Base-by-base conservation (phyloP, 2,329 filamentous ascomycete species). In the Fusarium sp. region DNA sequence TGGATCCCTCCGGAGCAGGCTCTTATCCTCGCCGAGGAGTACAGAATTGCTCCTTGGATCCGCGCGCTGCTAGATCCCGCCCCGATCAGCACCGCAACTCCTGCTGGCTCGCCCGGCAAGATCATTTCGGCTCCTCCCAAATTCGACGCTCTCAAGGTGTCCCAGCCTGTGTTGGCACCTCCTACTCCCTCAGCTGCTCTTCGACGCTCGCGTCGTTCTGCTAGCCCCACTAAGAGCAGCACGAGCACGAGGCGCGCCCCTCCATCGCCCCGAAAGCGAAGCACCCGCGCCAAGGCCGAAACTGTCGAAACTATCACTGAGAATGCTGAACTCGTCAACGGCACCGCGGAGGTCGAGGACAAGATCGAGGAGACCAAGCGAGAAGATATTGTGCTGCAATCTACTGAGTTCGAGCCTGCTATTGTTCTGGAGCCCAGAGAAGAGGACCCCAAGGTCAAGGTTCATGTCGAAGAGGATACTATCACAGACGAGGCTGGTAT, bases 1-100 rank as follows among this genome's bases (percentile, higher is more conserved):
- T 99, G 96, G 96, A 94, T 98, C 53, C 89, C 93, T 48, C 94
- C 95, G 8, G 86, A 91, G 71, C 82, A 89, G 88, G 96, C 96
- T 37, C 87, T 99, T 46, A 83, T 88, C 61, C 87, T 99, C 14
- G 93, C 95, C 54, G 89, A 92, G 47, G 94, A 98, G 80, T 99
- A 98, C 79, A 86, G 88, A 59, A 94, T 98, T 79, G 82, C 87
- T 50, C 86, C 91, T 46, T 99, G 96, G 96, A 93, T 99, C 72
- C 89, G 89, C 59, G 96, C 96, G n/a, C 87, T 99, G 20, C 87
- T 99, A 51, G 95, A 98, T 78, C 90, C 93, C n/a, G 84, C 91
- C 68, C 91, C 94, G 28, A 97, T 98, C 65, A 78, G 83, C 45
- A 78, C 84, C 28, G 82, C 84, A 48, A 87, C 88, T 76, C 86